A percentile compares a stretch with the other conserved stretches of the same genome.
These are phyloP conservation scores for Fusarium chaquense DNA, from an alignment of 2,329 filamentous ascomycete genomes.

Conservation along the genomic window DNA sequence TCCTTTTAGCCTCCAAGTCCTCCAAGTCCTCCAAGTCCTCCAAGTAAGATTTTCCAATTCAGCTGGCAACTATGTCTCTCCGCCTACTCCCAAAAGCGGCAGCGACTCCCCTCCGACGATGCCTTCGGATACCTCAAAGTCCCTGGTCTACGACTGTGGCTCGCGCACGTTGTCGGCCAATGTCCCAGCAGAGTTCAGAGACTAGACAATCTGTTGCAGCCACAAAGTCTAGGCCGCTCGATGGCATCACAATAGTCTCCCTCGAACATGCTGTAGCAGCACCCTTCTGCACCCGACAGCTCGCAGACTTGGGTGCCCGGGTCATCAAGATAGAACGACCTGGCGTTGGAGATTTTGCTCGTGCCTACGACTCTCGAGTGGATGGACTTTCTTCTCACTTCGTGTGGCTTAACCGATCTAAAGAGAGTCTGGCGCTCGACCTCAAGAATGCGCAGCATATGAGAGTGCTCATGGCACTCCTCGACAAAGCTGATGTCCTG, in stretches of 20 bases:
- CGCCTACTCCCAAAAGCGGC: background rate
- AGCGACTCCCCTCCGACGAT: background rate
- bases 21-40: background rate
- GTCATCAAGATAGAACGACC: conserved; percentile 68
- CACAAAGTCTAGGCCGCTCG: conserved; percentile 33
- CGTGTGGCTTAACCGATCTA: conserved; percentile 67
- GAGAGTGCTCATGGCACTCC: conserved; percentile 56
- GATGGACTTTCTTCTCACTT: conserved; percentile 65
- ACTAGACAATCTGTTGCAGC: background rate
- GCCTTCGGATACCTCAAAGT: background rate
- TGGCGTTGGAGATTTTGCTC: conserved; percentile 64
- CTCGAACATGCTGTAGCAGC: conserved; percentile 67
- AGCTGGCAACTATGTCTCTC: background rate
- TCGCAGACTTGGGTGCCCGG: conserved; percentile 65
- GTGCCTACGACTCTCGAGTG: conserved; percentile 63
- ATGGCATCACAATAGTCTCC: conserved; percentile 63
- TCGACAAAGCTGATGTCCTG: conserved; percentile 62
- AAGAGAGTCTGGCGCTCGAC: conserved; percentile 64
- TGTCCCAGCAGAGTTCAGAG: background rate
- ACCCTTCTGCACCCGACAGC: conserved; percentile 66
- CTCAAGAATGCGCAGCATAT: conserved; percentile 60
- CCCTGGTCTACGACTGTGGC: background rate
- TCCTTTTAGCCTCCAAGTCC: background rate
- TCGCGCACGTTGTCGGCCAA: background rate
- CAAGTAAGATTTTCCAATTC: background rate